A percentile compares a stretch with the other conserved stretches of the same genome.
Evolutionary conservation across 2,329 filamentous ascomycete genomes (phyloP).

Genomic region (Xylariaceae sp.): DNA sequence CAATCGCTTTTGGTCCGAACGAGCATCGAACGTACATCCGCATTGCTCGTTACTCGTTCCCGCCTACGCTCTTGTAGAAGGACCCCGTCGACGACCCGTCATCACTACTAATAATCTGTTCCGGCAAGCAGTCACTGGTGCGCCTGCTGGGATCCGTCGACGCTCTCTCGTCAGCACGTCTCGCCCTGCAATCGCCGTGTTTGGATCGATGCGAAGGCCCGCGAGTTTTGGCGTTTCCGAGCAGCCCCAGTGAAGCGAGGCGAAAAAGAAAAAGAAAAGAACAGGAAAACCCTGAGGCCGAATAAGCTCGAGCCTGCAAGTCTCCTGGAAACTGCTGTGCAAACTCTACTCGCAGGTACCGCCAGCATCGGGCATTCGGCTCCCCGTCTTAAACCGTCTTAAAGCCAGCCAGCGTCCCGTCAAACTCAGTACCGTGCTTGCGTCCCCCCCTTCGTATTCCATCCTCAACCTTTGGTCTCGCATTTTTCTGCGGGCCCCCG

Average conservation of each 20-base stretch:
- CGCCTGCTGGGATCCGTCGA: conserved; percentile 2
- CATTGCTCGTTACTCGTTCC: conserved; percentile 1
- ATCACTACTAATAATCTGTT: neutral
- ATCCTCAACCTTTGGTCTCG: conserved; percentile 5
- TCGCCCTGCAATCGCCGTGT: neutral
- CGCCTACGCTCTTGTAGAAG: no score
- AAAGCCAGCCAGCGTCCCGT: conserved; percentile 18
- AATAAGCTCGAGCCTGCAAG: conserved; percentile 4
- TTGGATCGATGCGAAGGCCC: neutral
- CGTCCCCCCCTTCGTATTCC: conserved; percentile 7
- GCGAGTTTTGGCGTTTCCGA: neutral
- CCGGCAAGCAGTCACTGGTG: conserved; percentile 4
- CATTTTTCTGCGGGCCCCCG: conserved; percentile 1
- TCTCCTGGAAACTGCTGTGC: neutral
- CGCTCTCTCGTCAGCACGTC: neutral
- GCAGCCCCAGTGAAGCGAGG: neutral
- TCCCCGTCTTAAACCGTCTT: conserved; percentile 14
- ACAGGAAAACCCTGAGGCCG: neutral
- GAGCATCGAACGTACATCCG: conserved; percentile 2
- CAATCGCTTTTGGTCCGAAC: conserved; percentile 11
- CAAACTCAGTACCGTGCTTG: conserved; percentile 24
- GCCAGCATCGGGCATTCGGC: conserved; percentile 4
- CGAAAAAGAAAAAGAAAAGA: neutral
- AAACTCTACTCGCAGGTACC: conserved; percentile 12
- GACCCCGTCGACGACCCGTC: neutral